Evolutionary conservation across 306 rosid species (phyloP).

Genomic region (Acmispon strigosus): DNA sequence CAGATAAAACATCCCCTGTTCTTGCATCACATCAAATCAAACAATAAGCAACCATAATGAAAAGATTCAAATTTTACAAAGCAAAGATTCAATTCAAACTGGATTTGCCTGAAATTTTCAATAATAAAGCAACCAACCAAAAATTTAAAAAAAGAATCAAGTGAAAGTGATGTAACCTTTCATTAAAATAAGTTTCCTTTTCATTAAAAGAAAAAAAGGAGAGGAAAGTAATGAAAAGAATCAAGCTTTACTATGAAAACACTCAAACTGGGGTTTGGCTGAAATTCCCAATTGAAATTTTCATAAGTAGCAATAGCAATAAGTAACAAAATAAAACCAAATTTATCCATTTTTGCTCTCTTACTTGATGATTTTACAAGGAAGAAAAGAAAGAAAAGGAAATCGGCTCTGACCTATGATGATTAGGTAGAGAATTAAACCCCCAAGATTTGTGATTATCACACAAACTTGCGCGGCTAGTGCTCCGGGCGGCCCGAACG

Average conservation of each 20-base stretch:
- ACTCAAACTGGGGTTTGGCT: neutral
- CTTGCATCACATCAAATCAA: neutral
- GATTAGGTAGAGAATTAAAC: constrained; percentile 68
- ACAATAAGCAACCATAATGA: neutral
- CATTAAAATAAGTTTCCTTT: too few relatives aligned
- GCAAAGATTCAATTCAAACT: too few relatives aligned
- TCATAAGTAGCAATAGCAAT: neutral
- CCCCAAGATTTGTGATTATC: constrained; percentile 66
- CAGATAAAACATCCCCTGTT: constrained; percentile 83
- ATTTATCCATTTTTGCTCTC: neutral
- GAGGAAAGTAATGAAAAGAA: neutral
- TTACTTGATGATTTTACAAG: neutral
- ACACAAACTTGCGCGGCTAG: constrained; percentile 54
- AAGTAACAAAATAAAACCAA: neutral
- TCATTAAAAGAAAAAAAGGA: too few relatives aligned
- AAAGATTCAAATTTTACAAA: neutral
- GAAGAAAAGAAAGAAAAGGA: neutral
- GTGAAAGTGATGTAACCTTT: too few relatives aligned
- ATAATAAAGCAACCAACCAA: neutral
- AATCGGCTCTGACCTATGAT: constrained; percentile 55
- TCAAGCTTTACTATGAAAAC: neutral
- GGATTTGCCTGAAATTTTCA: neutral
- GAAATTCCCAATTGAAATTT: neutral
- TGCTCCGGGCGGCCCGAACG: constrained; percentile 63
- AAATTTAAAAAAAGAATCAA: neutral